Evolutionary conservation across 2,329 filamentous ascomycete genomes (phyloP).

Genomic region (Herpotrichia juniperi): DNA sequence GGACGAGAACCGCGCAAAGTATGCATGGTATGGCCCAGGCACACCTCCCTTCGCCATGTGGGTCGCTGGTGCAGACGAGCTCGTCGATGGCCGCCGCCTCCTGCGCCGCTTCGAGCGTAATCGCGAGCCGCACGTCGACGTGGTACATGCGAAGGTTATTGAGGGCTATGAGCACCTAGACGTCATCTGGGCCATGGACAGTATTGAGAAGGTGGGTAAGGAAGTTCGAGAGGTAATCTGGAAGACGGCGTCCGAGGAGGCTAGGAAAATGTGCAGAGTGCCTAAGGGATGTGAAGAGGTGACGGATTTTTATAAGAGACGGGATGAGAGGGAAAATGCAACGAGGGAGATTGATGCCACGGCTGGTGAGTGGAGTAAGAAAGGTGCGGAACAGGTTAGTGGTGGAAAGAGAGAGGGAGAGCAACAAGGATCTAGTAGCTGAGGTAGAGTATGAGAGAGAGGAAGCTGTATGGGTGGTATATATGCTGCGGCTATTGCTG

Average conservation of each 20-base stretch:
- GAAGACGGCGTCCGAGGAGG: conserved; percentile 69
- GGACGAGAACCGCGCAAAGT: conserved; percentile 47
- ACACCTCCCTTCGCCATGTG: conserved; percentile 87
- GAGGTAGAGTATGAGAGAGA: conserved; percentile 16
- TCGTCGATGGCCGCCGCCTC: conserved; percentile 81
- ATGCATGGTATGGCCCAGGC: conserved; percentile 80
- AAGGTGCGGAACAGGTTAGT: conserved; percentile 30
- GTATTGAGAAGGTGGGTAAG: conserved; percentile 78
- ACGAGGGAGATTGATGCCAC: conserved; percentile 31
- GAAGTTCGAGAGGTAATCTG: conserved; percentile 84
- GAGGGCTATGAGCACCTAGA: conserved; percentile 89
- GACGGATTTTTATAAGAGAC: conserved; percentile 30
- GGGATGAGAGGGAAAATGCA: conserved; percentile 19
- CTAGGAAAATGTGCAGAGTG: conserved; percentile 64
- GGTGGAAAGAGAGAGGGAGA: conserved; percentile 36
- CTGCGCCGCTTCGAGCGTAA: conserved; percentile 76
- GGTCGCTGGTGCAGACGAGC: conserved; percentile 80
- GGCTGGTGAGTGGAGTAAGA: conserved; percentile 40
- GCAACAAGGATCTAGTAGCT: conserved; percentile 15
- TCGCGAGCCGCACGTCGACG: conserved; percentile 77
- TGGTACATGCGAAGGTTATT: conserved; percentile 84
- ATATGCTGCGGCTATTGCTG: too few relatives aligned
- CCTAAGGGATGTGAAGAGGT: conserved; percentile 67
- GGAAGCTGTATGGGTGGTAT: background rate
- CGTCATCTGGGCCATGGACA: conserved; percentile 93